A percentile compares a stretch with the other conserved stretches of the same genome.
phyloP scores from a whole-genome alignment of 305 asterid species.

The Ajuga reptans region DNA sequence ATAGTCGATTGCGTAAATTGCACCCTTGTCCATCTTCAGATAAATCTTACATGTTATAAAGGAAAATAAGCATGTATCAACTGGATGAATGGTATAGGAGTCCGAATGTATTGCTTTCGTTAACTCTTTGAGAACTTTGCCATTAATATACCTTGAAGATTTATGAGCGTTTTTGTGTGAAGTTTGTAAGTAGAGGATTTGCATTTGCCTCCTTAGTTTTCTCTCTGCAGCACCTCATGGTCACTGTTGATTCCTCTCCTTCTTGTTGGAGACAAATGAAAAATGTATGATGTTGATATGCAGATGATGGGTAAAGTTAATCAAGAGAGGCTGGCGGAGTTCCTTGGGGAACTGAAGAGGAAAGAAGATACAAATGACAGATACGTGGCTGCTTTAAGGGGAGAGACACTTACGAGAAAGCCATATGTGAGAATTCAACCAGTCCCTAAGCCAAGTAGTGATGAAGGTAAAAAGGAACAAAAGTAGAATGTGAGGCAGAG shows the following conservation, averaged over 20 bases:
- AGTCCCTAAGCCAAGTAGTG: slow-evolving; percentile 34
- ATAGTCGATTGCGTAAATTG: neutral
- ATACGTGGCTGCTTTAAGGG: slow-evolving; percentile 81
- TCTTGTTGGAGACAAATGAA: neutral
- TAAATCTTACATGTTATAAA: neutral
- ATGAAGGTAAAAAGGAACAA: slow-evolving; percentile 29
- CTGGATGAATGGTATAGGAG: neutral
- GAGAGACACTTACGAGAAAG: slow-evolving; percentile 80
- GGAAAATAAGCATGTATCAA: neutral
- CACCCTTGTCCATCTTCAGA: neutral
- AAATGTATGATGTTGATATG: neutral
- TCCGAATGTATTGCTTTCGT: neutral
- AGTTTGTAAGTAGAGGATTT: neutral
- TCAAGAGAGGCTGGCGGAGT: slow-evolving; percentile 80
- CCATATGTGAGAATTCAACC: slow-evolving; percentile 82
- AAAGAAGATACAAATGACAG: slow-evolving; percentile 87
- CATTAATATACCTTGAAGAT: neutral
- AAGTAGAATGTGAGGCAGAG: slow-evolving; percentile 22
- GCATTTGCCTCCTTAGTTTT: neutral
- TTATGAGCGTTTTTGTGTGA: neutral
- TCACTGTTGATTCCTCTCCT: neutral
- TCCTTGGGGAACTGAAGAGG: slow-evolving; percentile 70
- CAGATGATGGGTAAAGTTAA: slow-evolving; percentile 92
- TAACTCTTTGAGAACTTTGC: neutral
- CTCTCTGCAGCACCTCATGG: neutral